phyloP scores from a whole-genome alignment of 371 early-diverging fungal genomes.

The Hamiltosporidium magnivora region DNA sequence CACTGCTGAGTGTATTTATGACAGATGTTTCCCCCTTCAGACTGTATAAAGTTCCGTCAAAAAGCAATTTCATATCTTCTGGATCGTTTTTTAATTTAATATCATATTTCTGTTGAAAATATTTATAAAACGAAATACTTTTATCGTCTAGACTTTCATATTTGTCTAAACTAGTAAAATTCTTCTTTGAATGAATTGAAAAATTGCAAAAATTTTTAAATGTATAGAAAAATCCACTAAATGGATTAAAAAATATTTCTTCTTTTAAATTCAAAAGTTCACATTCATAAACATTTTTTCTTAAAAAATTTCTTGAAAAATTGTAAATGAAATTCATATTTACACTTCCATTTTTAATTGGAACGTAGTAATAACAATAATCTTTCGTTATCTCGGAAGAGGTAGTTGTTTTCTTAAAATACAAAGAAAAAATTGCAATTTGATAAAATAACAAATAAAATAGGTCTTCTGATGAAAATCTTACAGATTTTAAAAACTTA shows the following conservation, averaged over 20 bases:
- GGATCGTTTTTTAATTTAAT: background rate
- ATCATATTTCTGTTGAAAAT: background rate
- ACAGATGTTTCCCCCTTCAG: conserved; percentile 2
- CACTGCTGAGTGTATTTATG: conserved; percentile 5
- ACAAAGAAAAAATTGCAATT: conserved; percentile 14
- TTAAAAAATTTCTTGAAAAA: conserved; percentile 12
- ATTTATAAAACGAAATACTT: background rate
- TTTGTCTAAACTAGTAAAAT: conserved; percentile 7
- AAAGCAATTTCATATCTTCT: background rate
- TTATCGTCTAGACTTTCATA: conserved; percentile 5
- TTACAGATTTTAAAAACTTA: background rate
- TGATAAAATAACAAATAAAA: conserved; percentile 11
- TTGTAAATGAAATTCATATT: conserved; percentile 10
- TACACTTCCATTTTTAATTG: conserved; percentile 22
- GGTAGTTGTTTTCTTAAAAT: background rate
- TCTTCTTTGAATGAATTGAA: conserved; percentile 12
- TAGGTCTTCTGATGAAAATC: conserved; percentile 2
- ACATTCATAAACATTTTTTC: background rate
- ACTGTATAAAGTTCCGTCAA: background rate
- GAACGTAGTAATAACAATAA: conserved; percentile 24
- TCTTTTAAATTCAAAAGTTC: background rate
- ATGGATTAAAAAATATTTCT: background rate
- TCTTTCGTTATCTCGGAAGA: background rate
- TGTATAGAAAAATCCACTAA: background rate
- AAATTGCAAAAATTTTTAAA: background rate